phyloP scores from a whole-genome alignment of 768 basidiomycete species.

The Lactarius hengduanensis region DNA sequence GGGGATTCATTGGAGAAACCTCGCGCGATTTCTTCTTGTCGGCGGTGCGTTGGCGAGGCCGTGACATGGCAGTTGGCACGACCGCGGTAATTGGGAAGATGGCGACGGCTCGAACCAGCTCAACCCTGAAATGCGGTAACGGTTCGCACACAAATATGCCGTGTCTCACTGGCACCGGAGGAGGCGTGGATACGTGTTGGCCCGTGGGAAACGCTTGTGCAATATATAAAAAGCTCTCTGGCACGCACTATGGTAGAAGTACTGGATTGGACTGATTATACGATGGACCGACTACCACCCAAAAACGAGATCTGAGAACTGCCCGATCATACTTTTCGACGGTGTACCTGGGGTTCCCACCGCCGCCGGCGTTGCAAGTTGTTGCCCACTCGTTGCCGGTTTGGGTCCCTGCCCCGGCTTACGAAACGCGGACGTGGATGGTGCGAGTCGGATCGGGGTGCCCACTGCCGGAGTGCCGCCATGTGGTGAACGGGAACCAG shows the following conservation, averaged over 20 bases:
- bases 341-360: conserved; percentile 36
- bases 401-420: conserved; percentile 39
- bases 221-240: neutral
- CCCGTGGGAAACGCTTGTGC: neutral
- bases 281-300: conserved; percentile 14
- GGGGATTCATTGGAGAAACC: neutral
- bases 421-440: conserved; percentile 70
- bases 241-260: neutral
- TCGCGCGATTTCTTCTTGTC: conserved; percentile 1
- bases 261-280: neutral
- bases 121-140: neutral
- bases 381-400: conserved; percentile 19
- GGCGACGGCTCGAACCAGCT: neutral
- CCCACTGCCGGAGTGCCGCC: conserved; percentile 49
- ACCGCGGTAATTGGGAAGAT: neutral
- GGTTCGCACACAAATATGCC: neutral
- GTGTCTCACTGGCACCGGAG: neutral
- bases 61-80: conserved; percentile 13
- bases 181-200: neutral
- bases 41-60: conserved; percentile 17
- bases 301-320: conserved; percentile 74
- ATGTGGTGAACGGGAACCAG: conserved; percentile 44
- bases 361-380: conserved; percentile 29
- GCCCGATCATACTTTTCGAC: conserved; percentile 63
- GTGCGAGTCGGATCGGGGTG: conserved; percentile 70